These are phyloP conservation scores for Apodospora peruviana DNA, from an alignment of 495 filamentous ascomycete genomes.

Conservation along the genomic window DNA sequence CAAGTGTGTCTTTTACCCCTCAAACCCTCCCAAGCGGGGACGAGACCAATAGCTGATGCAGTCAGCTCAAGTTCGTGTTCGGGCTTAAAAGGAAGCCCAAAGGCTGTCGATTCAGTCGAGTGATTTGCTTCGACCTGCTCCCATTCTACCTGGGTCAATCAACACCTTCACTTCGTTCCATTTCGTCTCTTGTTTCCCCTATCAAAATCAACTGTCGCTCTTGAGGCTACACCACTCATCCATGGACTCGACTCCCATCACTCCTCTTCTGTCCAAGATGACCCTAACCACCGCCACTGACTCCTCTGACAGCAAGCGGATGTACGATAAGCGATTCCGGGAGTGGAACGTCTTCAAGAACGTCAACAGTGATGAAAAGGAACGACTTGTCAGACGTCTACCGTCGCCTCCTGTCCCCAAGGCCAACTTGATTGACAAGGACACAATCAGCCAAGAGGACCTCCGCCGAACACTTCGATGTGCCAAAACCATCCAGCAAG, in stretches of 20 bases:
- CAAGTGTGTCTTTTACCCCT: background rate
- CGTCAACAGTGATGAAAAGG: constrained; percentile 25
- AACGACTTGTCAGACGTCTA: constrained; percentile 7
- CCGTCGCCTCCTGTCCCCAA: constrained; percentile 3
- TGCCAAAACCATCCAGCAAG: constrained; percentile 16
- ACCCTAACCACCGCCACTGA: constrained; percentile 23
- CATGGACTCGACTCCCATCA: background rate
- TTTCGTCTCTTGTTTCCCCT: background rate
- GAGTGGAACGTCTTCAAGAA: constrained; percentile 32
- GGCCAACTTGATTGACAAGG: constrained; percentile 2
- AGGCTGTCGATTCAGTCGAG: background rate
- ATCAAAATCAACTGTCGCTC: background rate
- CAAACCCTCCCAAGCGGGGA: background rate
- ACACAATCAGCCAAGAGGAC: constrained; percentile 20
- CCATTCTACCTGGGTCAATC: background rate
- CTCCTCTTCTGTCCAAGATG: constrained; percentile 8
- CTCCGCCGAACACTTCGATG: constrained; percentile 16
- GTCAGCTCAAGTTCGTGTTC: background rate
- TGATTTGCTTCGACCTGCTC: background rate
- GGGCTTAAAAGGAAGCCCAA: background rate
- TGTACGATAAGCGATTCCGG: constrained; percentile 31
- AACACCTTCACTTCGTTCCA: background rate
- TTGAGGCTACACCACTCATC: background rate
- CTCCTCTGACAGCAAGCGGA: constrained; percentile 25
- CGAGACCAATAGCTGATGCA: background rate